Evolutionary conservation across 2,329 filamentous ascomycete species (phyloP).

Genomic region (Phialemoniopsis sp.): DNA sequence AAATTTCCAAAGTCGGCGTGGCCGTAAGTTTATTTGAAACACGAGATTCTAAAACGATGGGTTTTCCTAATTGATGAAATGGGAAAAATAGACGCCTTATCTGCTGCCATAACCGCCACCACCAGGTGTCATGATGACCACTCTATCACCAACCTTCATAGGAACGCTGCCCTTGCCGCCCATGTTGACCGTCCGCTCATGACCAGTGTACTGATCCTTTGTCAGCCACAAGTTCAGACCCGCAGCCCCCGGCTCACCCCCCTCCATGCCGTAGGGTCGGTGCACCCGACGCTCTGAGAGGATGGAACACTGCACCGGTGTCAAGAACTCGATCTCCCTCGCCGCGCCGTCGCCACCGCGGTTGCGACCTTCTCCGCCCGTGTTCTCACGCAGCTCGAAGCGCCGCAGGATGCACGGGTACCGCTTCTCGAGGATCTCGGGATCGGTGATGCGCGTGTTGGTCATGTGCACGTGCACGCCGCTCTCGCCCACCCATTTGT

Average conservation of each 20-base stretch:
- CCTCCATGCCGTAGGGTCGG: slow-evolving; percentile 8
- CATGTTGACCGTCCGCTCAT: slow-evolving; percentile 6
- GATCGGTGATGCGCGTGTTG: slow-evolving; percentile 70
- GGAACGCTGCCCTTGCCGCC: slow-evolving; percentile 7
- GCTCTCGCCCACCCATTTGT: slow-evolving; percentile 61
- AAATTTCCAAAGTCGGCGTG: too few relatives aligned
- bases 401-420: slow-evolving; percentile 65
- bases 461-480: slow-evolving; percentile 74
- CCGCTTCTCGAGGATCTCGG: slow-evolving; percentile 65
- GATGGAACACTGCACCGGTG: slow-evolving; percentile 7
- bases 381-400: slow-evolving; percentile 55
- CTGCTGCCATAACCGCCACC: slow-evolving; percentile 9
- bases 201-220: slow-evolving; percentile 6
- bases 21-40: too few relatives aligned
- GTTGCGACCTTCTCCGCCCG: slow-evolving; percentile 48
- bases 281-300: slow-evolving; percentile 8
- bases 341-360: slow-evolving; percentile 7
- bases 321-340: slow-evolving; percentile 8
- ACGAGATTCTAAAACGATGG: too few relatives aligned
- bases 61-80: too few relatives aligned
- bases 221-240: slow-evolving; percentile 8
- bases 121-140: slow-evolving; percentile 8
- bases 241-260: slow-evolving; percentile 3
- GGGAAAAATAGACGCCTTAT: too few relatives aligned
- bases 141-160: slow-evolving; percentile 4